These are phyloP conservation scores for Cercospora citrullina DNA, from an alignment of 2,329 filamentous ascomycete species.

Conservation along the genomic window DNA sequence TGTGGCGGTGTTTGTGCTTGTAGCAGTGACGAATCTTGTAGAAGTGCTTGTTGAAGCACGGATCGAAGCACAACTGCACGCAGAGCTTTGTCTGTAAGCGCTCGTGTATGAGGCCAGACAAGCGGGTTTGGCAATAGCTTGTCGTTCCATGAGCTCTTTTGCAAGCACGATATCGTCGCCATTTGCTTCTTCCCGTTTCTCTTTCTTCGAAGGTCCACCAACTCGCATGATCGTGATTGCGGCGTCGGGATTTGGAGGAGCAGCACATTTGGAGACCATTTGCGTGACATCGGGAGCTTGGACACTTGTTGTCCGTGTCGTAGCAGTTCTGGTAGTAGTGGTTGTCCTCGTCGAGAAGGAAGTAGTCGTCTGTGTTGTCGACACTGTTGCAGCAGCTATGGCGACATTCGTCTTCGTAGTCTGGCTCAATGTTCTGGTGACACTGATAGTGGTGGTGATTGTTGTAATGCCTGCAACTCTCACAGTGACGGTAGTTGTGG, in stretches of 20 bases:
- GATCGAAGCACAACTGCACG: constrained; percentile 9
- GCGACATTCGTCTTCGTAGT: background rate
- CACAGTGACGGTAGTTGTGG: background rate
- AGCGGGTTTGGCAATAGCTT: constrained; percentile 6
- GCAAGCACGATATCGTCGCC: background rate
- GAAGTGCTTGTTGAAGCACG: background rate
- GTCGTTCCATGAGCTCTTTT: constrained; percentile 1
- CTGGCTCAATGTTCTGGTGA: background rate
- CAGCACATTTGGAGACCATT: background rate
- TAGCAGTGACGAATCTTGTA: background rate
- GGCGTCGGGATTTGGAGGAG: background rate
- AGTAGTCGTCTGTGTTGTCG: background rate
- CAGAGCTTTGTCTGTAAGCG: background rate
- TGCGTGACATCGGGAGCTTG: background rate
- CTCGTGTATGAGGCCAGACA: background rate
- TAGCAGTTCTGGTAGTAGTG: background rate
- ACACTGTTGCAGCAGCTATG: background rate
- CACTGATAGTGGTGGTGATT: background rate
- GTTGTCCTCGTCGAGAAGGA: background rate
- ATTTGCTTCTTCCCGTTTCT: background rate
- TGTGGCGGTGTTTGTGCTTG: background rate
- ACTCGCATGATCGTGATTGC: constrained; percentile 6
- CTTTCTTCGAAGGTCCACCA: background rate
- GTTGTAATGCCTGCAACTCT: background rate
- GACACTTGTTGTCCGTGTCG: background rate